These are phyloP conservation scores for Chlorociboria aeruginascens DNA, from an alignment of 495 filamentous ascomycete species.

Conservation along the genomic window DNA sequence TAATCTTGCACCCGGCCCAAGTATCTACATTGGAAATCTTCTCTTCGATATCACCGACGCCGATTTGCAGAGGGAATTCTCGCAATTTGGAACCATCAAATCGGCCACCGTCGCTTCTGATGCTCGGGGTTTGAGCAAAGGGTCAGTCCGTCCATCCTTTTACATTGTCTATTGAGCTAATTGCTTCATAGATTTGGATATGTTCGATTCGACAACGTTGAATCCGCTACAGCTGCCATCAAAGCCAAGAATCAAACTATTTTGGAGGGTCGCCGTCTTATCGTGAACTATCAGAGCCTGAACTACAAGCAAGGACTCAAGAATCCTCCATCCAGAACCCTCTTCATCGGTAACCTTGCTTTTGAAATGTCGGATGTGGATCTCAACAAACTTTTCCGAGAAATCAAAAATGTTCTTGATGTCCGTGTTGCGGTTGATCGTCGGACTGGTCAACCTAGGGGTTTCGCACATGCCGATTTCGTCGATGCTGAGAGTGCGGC, in stretches of 20 bases:
- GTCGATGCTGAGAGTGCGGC: slow-evolving; percentile 47
- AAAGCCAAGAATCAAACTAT: slow-evolving; percentile 52
- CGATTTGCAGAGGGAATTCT: slow-evolving; percentile 55
- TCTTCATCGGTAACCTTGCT: slow-evolving; percentile 84
- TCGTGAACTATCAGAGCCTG: slow-evolving; percentile 36
- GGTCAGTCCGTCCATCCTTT: slow-evolving; percentile 41
- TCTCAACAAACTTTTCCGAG: slow-evolving; percentile 67
- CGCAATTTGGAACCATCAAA: slow-evolving; percentile 50
- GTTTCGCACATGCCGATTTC: slow-evolving; percentile 89
- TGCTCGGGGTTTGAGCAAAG: slow-evolving; percentile 69
- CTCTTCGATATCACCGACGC: slow-evolving; percentile 69
- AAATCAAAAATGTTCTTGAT: slow-evolving; percentile 60
- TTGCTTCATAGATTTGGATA: slow-evolving; percentile 40
- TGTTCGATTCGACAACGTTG: slow-evolving; percentile 48
- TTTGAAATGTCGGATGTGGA: slow-evolving; percentile 85
- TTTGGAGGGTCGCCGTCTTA: slow-evolving; percentile 67
- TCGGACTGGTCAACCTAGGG: slow-evolving; percentile 72
- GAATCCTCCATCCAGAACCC: slow-evolving; percentile 44
- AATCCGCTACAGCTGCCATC: slow-evolving; percentile 49
- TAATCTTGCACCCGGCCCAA: slow-evolving; percentile 21
- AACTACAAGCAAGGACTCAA: background rate
- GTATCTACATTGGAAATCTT: slow-evolving; percentile 74
- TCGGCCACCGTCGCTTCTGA: slow-evolving; percentile 50
- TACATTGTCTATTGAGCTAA: background rate
- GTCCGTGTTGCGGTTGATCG: slow-evolving; percentile 86